A percentile compares a stretch with the other conserved stretches of the same genome.
Evolutionary conservation across 345 rosid genomes (phyloP).

Genomic region (Eucalyptus shirleyi): DNA sequence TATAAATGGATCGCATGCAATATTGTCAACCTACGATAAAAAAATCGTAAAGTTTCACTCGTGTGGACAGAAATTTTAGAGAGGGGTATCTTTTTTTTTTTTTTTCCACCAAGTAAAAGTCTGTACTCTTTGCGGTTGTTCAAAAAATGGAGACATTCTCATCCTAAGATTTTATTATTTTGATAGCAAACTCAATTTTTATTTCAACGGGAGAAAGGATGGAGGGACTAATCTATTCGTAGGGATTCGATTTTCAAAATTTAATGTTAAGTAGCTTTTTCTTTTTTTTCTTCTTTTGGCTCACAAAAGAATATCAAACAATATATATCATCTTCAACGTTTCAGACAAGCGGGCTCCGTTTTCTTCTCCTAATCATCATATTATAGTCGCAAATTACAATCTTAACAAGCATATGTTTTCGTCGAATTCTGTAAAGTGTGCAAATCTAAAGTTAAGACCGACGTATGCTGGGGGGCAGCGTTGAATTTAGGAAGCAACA

Average conservation of each 20-base stretch:
- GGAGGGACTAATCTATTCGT: not conserved
- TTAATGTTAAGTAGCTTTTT: no score
- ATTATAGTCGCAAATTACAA: not conserved
- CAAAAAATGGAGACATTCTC: not conserved
- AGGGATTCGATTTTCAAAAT: not conserved
- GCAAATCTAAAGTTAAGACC: not conserved
- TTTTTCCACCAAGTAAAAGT: not conserved
- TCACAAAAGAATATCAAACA: not conserved
- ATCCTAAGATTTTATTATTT: not conserved
- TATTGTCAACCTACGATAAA: no score
- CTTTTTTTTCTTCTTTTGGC: not conserved
- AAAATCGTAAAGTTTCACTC: not conserved
- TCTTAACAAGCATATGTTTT: no score
- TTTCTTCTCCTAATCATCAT: no score
- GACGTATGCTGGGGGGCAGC: rapidly evolving
- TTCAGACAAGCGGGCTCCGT: no score
- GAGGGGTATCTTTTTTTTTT: rapidly evolving
- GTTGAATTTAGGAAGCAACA: not conserved
- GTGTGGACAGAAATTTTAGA: no score
- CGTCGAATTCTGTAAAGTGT: rapidly evolving
- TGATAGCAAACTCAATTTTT: not conserved
- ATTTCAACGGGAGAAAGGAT: not conserved
- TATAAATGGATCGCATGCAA: rapidly evolving
- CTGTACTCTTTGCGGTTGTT: not conserved
- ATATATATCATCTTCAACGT: no score